Evolutionary conservation across 306 rosid genomes (phyloP).

Genomic region (Fragaria iinumae): DNA sequence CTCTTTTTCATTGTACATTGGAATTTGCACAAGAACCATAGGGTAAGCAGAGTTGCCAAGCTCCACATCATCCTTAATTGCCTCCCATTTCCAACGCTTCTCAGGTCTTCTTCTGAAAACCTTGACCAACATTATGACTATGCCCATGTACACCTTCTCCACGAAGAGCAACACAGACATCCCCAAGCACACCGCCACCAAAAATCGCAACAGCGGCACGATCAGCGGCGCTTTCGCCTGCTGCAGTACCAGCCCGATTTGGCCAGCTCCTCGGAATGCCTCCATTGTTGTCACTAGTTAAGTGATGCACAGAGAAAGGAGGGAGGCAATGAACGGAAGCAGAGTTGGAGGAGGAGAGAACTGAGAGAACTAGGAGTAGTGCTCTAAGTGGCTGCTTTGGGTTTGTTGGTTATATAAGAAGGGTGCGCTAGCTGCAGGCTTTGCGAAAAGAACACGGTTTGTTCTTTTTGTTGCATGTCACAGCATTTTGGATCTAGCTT

Average conservation of each 20-base stretch:
- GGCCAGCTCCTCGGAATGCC: conserved; percentile 30
- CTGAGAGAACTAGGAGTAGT: not conserved
- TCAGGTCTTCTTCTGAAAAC: conserved; percentile 51
- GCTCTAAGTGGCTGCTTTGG: not conserved
- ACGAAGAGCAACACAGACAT: conserved; percentile 80
- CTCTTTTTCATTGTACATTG: conserved; percentile 45
- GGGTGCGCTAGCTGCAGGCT: conserved; percentile 14
- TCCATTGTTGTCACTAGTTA: conserved; percentile 29
- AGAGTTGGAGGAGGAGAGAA: not conserved
- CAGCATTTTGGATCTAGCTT: conserved; percentile 18
- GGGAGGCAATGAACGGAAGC: not conserved
- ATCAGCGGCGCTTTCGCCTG: conserved; percentile 56
- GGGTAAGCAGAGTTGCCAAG: conserved; percentile 44
- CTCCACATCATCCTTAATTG: conserved; percentile 71
- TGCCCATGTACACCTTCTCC: conserved; percentile 82
- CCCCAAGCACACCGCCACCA: conserved; percentile 51
- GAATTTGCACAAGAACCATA: conserved; percentile 45
- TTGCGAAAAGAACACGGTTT: conserved; percentile 65
- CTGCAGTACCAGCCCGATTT: conserved; percentile 52
- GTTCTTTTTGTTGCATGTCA: not conserved
- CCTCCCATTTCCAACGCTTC: conserved; percentile 74
- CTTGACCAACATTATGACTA: conserved; percentile 57
- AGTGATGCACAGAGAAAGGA: not conserved
- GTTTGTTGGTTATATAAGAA: conserved; percentile 2
- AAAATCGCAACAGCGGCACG: conserved; percentile 55